These are phyloP conservation scores for Xanthoparmelia taractica DNA, from an alignment of 495 filamentous ascomycete genomes.

Conservation along the genomic window DNA sequence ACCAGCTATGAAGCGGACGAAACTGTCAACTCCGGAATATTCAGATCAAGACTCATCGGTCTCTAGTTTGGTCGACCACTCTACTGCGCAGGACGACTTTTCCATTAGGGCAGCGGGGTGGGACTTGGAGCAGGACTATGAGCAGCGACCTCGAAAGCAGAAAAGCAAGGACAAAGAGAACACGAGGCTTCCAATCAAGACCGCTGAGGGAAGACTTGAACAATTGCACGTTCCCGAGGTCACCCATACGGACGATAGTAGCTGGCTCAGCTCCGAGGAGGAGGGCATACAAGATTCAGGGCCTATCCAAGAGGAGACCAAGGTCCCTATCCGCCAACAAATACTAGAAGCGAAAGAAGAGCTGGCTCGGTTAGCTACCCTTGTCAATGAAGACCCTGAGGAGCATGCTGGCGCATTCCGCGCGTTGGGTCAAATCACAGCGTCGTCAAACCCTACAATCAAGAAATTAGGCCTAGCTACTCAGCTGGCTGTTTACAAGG, in stretches of 20 bases:
- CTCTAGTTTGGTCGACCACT: constrained; percentile 27
- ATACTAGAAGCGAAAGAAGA: constrained; percentile 87
- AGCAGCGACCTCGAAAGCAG: constrained; percentile 66
- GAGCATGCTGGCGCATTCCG: constrained; percentile 75
- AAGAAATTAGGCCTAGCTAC: constrained; percentile 76
- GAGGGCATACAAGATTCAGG: constrained; percentile 33
- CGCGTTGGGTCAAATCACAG: constrained; percentile 63
- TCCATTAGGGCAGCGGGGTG: constrained; percentile 49
- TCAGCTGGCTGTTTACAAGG: constrained; percentile 86
- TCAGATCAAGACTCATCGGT: constrained; percentile 34
- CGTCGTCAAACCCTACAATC: constrained; percentile 60
- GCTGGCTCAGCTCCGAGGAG: constrained; percentile 44
- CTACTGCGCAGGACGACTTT: constrained; percentile 30
- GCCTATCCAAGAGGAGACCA: constrained; percentile 47
- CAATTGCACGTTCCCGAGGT: constrained; percentile 41
- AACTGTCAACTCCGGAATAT: constrained; percentile 45
- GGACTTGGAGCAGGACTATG: constrained; percentile 90
- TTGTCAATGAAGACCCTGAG: constrained; percentile 88
- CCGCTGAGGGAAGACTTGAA: constrained; percentile 62
- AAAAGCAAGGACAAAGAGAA: constrained; percentile 62
- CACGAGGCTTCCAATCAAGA: constrained; percentile 77
- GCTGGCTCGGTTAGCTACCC: constrained; percentile 68
- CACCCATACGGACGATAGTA: constrained; percentile 44
- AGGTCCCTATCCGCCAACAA: constrained; percentile 64
- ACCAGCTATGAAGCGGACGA: constrained; percentile 46